A percentile compares a stretch with the other conserved stretches of the same genome.
These are phyloP conservation scores for Cryptococcus neoformans DNA, from an alignment of 1,284 basidiomycete species.

Conservation along the genomic window DNA sequence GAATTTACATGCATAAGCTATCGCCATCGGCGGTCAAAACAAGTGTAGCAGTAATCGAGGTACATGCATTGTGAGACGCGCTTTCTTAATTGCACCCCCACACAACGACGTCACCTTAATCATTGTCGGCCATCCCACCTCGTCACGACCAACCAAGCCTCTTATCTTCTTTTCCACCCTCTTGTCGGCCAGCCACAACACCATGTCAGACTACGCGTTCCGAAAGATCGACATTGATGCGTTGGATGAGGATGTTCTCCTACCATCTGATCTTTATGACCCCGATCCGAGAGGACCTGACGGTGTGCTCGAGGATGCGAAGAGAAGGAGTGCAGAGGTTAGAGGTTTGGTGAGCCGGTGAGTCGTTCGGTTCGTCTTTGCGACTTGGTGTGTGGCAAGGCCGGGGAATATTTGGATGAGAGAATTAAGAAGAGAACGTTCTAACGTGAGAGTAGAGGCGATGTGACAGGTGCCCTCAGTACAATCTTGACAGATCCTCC, in stretches of 20 bases:
- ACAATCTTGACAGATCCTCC: constrained; percentile 72
- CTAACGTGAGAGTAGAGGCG: constrained; percentile 55
- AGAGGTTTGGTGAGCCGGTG: constrained; percentile 71
- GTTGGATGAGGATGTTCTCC: constrained; percentile 80
- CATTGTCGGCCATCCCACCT: not conserved
- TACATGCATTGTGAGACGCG: not conserved
- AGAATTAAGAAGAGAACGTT: not conserved
- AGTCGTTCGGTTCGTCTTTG: constrained; percentile 24
- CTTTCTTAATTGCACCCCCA: not conserved
- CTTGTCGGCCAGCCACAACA: constrained; percentile 8
- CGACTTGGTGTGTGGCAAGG: not conserved
- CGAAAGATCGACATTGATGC: constrained; percentile 93
- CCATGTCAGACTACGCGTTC: constrained; percentile 69
- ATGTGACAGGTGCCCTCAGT: constrained; percentile 67
- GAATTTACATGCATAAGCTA: not conserved
- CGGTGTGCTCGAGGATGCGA: constrained; percentile 71
- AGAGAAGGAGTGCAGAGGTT: constrained; percentile 68
- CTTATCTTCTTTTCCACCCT: not conserved
- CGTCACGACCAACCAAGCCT: not conserved
- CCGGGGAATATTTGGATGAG: not conserved
- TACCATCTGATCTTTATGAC: constrained; percentile 81
- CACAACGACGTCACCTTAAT: not conserved
- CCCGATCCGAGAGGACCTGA: constrained; percentile 76
- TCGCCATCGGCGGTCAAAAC: too few relatives aligned
- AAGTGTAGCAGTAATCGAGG: not conserved